Base-by-base conservation (phyloP, 257 asterid species). In the Voacanga thouarsii region DNA sequence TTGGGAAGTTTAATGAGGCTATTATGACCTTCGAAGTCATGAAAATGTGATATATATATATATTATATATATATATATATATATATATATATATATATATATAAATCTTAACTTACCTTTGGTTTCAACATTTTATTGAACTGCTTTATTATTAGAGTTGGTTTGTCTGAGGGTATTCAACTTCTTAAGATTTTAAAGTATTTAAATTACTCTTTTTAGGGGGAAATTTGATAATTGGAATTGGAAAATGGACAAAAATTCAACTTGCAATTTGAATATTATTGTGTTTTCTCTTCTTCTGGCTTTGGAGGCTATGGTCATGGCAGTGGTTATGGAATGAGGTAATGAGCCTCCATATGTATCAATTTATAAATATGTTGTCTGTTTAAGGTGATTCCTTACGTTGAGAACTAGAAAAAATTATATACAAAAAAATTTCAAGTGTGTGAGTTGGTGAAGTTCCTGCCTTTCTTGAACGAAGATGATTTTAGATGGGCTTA, bases 11-110 rank as follows among this genome's bases (percentile, higher is more conserved):
- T 73, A 85, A 80, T 75, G 95, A 92, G 79, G n/a, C 95, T 81
- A 83, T 87, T 57, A 89, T 83, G 93, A 85, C 89, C 68, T 90
- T 92, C 71, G 91, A 87, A 61, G 90, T 85, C 78, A 87, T 92
- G 93, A 91, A 87, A 71, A 85, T 90, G 95, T 91, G 76, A 72
- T 4, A n/a, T 28, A 24, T 33, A n/a, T n/a, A n/a, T n/a, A n/a
- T n/a, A n/a, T n/a, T n/a, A n/a, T n/a, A n/a, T n/a, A n/a, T n/a
- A n/a, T n/a, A n/a, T n/a, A n/a, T n/a, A n/a, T n/a, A n/a, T n/a
- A n/a, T n/a, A n/a, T n/a, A n/a, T n/a, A n/a, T 75, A 24, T 60
- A 49, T 28, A 9, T 33, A 12, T 0, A 18, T 18, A n/a, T n/a
- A 63, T n/a, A n/a, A n/a, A n/a, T 63, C 69, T 28, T 6, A 28